phyloP scores from a whole-genome alignment of 2,329 filamentous ascomycete genomes.

The Fusarium continuum region DNA sequence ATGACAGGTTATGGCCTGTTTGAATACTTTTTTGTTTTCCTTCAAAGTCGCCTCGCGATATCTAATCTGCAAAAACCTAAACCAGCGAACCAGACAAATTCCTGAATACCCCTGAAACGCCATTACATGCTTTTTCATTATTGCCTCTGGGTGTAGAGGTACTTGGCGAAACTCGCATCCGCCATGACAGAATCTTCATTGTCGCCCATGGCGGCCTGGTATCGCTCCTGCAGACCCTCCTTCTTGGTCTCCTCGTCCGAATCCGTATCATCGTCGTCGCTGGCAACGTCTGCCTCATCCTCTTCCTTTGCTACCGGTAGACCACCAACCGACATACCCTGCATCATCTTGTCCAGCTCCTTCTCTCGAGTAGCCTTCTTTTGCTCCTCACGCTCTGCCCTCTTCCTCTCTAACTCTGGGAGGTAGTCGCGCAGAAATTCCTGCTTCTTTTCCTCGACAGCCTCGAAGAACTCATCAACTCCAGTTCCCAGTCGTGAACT shows the following conservation, averaged over 20 bases:
- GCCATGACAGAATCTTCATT: slow-evolving; percentile 61
- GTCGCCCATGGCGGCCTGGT: slow-evolving; percentile 76
- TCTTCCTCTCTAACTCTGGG: slow-evolving; percentile 85
- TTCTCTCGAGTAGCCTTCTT: slow-evolving; percentile 77
- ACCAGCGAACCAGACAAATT: slow-evolving; percentile 19
- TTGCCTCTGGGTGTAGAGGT: slow-evolving; percentile 58
- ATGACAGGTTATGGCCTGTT: slow-evolving; percentile 8
- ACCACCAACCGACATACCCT: slow-evolving; percentile 75
- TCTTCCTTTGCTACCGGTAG: slow-evolving; percentile 53
- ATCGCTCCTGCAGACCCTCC: slow-evolving; percentile 76
- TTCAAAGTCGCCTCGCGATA: slow-evolving; percentile 35
- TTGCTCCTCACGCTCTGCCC: slow-evolving; percentile 77
- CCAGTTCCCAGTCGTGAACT: slow-evolving; percentile 93
- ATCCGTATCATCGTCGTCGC: slow-evolving; percentile 65
- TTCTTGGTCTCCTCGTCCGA: slow-evolving; percentile 68
- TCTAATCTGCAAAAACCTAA: slow-evolving; percentile 35
- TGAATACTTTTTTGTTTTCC: slow-evolving; percentile 25
- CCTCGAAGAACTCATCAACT: slow-evolving; percentile 91
- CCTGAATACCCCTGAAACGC: slow-evolving; percentile 35
- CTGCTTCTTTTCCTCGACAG: slow-evolving; percentile 83
- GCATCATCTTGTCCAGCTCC: slow-evolving; percentile 93
- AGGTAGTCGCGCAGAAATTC: slow-evolving; percentile 93
- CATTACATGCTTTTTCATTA: slow-evolving; percentile 34
- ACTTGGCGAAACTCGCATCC: slow-evolving; percentile 71
- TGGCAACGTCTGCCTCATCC: slow-evolving; percentile 61